Percentiles rank a stretch among this genome's conserved stretches.
phyloP scores from a whole-genome alignment of 805 yeast genomes.

The Barnettozyma wickerhamii region DNA sequence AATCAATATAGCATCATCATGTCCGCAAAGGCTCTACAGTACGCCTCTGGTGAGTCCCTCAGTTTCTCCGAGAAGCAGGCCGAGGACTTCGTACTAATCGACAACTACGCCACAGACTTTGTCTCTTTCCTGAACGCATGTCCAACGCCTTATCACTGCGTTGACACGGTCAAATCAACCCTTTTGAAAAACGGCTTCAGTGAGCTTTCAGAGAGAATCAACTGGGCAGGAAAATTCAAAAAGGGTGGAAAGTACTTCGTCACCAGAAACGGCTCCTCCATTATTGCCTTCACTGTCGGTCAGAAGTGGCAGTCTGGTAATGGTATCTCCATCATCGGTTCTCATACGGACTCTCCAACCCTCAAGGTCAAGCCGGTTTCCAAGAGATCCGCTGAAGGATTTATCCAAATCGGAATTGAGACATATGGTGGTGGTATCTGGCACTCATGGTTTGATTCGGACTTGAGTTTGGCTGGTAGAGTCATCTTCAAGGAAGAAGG shows the following conservation, averaged over 20 bases:
- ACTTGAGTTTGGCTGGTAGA: slow-evolving; percentile 86
- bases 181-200: slow-evolving; percentile 61
- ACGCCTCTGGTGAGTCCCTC: slow-evolving; percentile 24
- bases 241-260: slow-evolving; percentile 72
- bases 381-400: slow-evolving; percentile 65
- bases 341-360: slow-evolving; percentile 94
- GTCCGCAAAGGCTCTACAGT: slow-evolving; percentile 19
- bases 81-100: slow-evolving; percentile 12
- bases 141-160: slow-evolving; percentile 95
- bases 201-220: slow-evolving; percentile 65
- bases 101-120: slow-evolving; percentile 42
- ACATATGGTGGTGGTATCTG: slow-evolving; percentile 95
- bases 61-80: neutral
- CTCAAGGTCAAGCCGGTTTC: slow-evolving; percentile 86
- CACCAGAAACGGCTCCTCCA: slow-evolving; percentile 84
- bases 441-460: slow-evolving; percentile 97
- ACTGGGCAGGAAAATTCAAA: slow-evolving; percentile 57
- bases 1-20: too few species aligned
- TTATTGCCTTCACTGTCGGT: slow-evolving; percentile 85
- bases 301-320: slow-evolving; percentile 66
- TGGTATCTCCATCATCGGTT: slow-evolving; percentile 87
- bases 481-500: slow-evolving; percentile 61
- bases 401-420: slow-evolving; percentile 87
- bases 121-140: slow-evolving; percentile 74
- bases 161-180: slow-evolving; percentile 53